Base-by-base conservation (phyloP, 2,329 filamentous ascomycete species). In the Cercospora zeina region DNA sequence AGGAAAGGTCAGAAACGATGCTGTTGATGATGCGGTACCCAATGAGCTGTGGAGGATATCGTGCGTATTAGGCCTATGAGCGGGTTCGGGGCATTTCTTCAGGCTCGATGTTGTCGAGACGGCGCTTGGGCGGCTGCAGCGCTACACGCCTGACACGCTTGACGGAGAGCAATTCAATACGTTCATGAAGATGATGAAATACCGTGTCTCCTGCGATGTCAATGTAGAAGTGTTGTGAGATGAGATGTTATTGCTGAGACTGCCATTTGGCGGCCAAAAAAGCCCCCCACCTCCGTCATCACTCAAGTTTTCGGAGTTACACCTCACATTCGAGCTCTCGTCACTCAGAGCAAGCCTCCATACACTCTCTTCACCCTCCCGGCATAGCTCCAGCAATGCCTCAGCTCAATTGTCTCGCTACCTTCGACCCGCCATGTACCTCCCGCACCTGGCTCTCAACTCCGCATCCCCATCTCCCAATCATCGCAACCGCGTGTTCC, bases 401-500 rank as follows among this genome's bases (percentile, higher is more conserved):
- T 30, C 49, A 66, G n/a, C 72, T 83, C 58, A 72, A 72, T 9
- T 74, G 75, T 14, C 78, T 86, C 62, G 79, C 83, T 27, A 81
- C 83, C 54, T 77, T 86, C 59, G 77, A 76, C 21, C 83, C 85
- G 10, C 76, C 83, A 13, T 83, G 76, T 57, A 79, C 71, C 50
- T 76, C 79, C 4, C 90, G 95, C 69, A 88, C 91, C 71, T 99
- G 95, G 95, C 86, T 87, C 66, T 91, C 90, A 19, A 81, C 87
- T 62, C 90, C 93, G 1, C 95, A 99, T 73, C 92, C 93, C 2
- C 89, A 87, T 30, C 87, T 95, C 19, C 93, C 95, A 3, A 85
- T 97, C 63, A 82, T 97, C 70, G 95, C 93, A 61, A 97, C 93
- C 16, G 88, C 91, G 64, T 91, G 93, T 77, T 87, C 90, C 62